These are phyloP conservation scores for Myxozyma udenii DNA, from an alignment of 805 yeast species.

Conservation along the genomic window DNA sequence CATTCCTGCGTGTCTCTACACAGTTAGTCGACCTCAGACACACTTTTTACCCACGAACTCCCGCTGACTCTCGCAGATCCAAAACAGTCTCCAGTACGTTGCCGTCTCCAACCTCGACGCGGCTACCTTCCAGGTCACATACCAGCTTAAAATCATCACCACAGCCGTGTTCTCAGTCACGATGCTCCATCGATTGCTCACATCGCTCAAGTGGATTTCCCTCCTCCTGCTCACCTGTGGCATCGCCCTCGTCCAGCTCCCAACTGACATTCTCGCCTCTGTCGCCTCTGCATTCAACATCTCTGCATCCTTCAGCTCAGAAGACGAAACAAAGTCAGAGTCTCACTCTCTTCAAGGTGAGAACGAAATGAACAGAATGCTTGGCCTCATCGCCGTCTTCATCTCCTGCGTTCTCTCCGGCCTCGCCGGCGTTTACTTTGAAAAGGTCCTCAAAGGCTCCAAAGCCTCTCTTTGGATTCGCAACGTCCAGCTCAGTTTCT, in stretches of 20 bases:
- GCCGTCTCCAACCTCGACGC: conserved; percentile 45
- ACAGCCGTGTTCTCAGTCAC: conserved; percentile 45
- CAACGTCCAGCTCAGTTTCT: conserved; percentile 42
- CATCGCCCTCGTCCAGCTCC: conserved; percentile 44
- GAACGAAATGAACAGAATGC: conserved; percentile 32
- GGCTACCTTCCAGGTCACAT: conserved; percentile 45
- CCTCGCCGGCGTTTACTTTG: conserved; percentile 46
- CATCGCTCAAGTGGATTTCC: conserved; percentile 40
- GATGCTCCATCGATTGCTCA: conserved; percentile 38
- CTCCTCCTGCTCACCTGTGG: conserved; percentile 41
- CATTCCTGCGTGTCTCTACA: conserved; percentile 43
- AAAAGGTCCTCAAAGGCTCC: conserved; percentile 42
- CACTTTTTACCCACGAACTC: neutral
- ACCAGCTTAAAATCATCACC: conserved; percentile 45
- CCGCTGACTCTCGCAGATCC: conserved; percentile 9
- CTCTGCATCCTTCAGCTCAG: conserved; percentile 5
- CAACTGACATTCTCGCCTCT: conserved; percentile 32
- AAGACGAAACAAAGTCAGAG: conserved; percentile 19
- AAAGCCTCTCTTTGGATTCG: conserved; percentile 41
- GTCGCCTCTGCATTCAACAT: conserved; percentile 22
- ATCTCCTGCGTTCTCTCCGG: conserved; percentile 43
- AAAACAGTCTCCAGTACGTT: conserved; percentile 42
- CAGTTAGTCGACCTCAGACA: too few species aligned
- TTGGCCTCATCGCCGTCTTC: conserved; percentile 41
- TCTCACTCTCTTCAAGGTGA: conserved; percentile 17